Evolutionary conservation across 179 eudicot species (phyloP).

Genomic region (Gypsophila paniculata): DNA sequence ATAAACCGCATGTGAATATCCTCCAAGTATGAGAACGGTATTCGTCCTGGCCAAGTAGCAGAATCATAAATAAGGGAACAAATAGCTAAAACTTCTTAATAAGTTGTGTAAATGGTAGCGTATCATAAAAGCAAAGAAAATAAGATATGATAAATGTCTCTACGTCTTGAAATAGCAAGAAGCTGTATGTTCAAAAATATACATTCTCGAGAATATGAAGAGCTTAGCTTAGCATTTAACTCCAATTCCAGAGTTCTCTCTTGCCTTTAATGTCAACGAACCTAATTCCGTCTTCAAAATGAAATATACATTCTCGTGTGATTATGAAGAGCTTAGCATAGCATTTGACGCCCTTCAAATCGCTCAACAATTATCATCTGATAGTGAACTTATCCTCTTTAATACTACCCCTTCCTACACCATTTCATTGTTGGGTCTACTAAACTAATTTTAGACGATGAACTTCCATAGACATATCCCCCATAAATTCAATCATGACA

Average conservation of each 20-base stretch:
- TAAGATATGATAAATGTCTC: background rate
- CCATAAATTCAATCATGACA: background rate
- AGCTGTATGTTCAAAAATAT: background rate
- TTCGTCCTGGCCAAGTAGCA: slow-evolving; percentile 56
- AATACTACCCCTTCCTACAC: background rate
- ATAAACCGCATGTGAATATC: slow-evolving; percentile 93
- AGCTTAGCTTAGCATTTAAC: background rate
- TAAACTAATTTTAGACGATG: background rate
- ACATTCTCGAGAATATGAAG: background rate
- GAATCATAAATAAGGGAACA: slow-evolving; percentile 12
- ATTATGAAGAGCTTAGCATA: too few relatives aligned
- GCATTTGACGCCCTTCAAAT: background rate
- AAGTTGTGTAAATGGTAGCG: background rate
- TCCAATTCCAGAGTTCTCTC: background rate
- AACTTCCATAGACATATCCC: background rate
- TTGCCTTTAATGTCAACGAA: background rate
- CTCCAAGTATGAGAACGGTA: slow-evolving; percentile 90
- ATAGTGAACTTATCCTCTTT: background rate
- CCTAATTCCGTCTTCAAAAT: background rate
- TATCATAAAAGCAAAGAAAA: background rate
- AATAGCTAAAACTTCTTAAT: background rate
- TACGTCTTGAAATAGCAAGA: background rate
- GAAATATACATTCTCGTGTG: background rate
- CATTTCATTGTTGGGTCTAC: background rate
- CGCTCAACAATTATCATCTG: background rate